These are phyloP conservation scores for Backusella macrospora DNA, from an alignment of 192 early-diverging fungal genomes.

Conservation along the genomic window DNA sequence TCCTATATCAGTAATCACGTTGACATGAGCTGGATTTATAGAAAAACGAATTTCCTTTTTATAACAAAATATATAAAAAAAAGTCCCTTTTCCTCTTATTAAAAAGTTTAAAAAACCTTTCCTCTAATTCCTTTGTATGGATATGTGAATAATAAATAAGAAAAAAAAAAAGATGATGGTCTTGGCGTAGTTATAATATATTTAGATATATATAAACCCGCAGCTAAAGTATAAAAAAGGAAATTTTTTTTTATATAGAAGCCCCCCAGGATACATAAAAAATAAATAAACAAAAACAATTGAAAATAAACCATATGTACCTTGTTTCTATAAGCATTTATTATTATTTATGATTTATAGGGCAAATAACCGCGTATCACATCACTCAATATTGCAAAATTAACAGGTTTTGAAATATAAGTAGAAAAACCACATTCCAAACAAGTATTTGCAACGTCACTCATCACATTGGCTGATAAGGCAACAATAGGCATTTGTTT, in stretches of 20 bases:
- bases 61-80: background rate
- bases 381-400: slow-evolving; percentile 53
- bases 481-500: slow-evolving; percentile 56
- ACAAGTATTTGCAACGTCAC: slow-evolving; percentile 53
- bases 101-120: background rate
- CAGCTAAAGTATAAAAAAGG: background rate
- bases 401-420: slow-evolving; percentile 60
- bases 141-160: background rate
- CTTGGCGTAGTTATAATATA: background rate
- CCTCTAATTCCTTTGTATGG: background rate
- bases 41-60: background rate
- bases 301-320: background rate
- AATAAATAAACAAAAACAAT: no score
- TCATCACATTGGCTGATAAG: slow-evolving; percentile 61
- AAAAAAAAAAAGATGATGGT: background rate
- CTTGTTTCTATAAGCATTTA: background rate
- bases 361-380: slow-evolving; percentile 43
- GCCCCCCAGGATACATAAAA: no score
- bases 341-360: slow-evolving; percentile 3
- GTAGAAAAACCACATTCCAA: slow-evolving; percentile 51
- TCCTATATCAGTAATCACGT: background rate
- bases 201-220: background rate
- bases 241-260: background rate
- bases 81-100: background rate
- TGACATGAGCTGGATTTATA: background rate